phyloP scores from a whole-genome alignment of 768 basidiomycete species.

The Serendipita sp. region DNA sequence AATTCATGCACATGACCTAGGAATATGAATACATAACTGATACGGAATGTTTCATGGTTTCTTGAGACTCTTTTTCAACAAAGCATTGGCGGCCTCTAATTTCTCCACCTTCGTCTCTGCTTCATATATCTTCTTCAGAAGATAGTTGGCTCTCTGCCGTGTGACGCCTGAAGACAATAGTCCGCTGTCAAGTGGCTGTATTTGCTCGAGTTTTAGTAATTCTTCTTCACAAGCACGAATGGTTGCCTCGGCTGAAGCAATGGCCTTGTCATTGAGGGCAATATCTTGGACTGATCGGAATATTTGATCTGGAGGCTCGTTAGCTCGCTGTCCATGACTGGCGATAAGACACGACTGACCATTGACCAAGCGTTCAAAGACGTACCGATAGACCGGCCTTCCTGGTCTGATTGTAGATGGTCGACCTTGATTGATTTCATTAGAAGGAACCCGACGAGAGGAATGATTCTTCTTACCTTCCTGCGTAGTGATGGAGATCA shows the following conservation, averaged over 20 bases:
- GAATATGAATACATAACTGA: background rate
- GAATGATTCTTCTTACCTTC: slow-evolving; percentile 37
- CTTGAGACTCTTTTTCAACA: slow-evolving; percentile 34
- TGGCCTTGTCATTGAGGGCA: slow-evolving; percentile 51
- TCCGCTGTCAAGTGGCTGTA: slow-evolving; percentile 24
- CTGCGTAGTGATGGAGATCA: slow-evolving; percentile 63
- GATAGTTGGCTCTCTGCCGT: slow-evolving; percentile 43
- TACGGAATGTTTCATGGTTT: background rate
- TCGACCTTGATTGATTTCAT: slow-evolving; percentile 35
- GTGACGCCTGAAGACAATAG: slow-evolving; percentile 34
- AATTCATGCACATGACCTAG: background rate
- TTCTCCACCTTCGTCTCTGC: slow-evolving; percentile 51
- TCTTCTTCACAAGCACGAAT: slow-evolving; percentile 66
- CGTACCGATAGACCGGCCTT: slow-evolving; percentile 75
- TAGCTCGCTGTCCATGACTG: background rate
- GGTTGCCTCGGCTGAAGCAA: slow-evolving; percentile 41
- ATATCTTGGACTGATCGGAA: slow-evolving; percentile 77
- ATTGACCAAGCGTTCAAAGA: slow-evolving; percentile 65
- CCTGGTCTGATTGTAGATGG: slow-evolving; percentile 77
- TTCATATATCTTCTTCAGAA: slow-evolving; percentile 59
- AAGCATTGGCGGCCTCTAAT: slow-evolving; percentile 55
- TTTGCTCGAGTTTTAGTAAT: slow-evolving; percentile 47
- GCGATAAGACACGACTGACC: slow-evolving; percentile 30
- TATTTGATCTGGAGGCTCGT: slow-evolving; percentile 39
- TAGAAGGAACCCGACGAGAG: background rate